Base-by-base conservation (phyloP, 208 protist genomes). In the Trypanosoma mega region DNA sequence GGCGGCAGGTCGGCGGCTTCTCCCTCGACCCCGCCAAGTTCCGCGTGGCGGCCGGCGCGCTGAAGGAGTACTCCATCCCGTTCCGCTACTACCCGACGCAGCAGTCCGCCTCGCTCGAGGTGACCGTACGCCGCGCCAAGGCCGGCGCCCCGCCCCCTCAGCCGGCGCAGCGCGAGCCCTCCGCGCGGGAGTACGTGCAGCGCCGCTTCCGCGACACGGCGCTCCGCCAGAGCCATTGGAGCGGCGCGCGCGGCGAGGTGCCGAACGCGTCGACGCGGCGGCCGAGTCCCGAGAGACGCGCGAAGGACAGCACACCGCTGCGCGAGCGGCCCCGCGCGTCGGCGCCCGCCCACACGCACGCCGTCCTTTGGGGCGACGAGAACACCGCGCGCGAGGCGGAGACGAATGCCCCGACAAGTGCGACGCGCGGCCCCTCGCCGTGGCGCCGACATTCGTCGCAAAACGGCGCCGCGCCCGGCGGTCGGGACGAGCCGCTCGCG, bases 61-160 rank as follows among this genome's bases (percentile, higher is more conserved):
- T 62, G 68, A 92, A 88, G 66, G 86, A 85, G 50, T 96, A 92
- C 68, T 64, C 82, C 7, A 89, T 96, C 31, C 90, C 90, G 0
- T 96, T 96, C 46, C 76, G 79, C 37, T 93, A 96, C 61, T 76
- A 85, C 55, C 86, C 90, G 7, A 90, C 85, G 4, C 61, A 80
- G 18, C 86, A 92, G 53, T 36, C 45, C n/a, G 60, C 72, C 26
- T 75, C 73, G 0, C 69, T 96, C 14, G 82, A 92, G 20, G 62
- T 96, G 24, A 72, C 76, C 6, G 81, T 96, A 33, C 61, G 63
- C 16, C 59, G 53, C 14, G 37, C 36, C 2, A 52, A 21, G 30
- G 39, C 2, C 2, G 23, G 16, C 47, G 47, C 14, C 34, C 34
- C 34, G 34, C 34, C 6, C 12, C 34, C n/a, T n/a, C n/a, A n/a